These are phyloP conservation scores for Wallacemonas collosoma DNA, from an alignment of 208 protist species.

Conservation along the genomic window DNA sequence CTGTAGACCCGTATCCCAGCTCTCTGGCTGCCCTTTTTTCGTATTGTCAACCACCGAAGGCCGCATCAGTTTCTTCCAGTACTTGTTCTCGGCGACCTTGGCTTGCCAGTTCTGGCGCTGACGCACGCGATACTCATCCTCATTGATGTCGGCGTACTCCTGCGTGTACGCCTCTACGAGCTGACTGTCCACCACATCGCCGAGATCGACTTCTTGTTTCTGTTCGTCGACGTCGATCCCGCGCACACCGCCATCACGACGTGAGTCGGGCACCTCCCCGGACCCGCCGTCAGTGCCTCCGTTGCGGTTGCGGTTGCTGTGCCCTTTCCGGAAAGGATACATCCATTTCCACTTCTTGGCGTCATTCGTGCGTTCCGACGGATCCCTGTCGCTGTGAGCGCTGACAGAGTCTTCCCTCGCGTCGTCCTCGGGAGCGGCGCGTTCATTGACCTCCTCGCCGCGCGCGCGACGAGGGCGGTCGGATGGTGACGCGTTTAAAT, in stretches of 20 bases:
- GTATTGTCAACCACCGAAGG: background rate
- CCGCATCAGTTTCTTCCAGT: constrained; percentile 31
- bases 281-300: background rate
- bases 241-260: no score
- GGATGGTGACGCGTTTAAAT: background rate
- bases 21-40: background rate
- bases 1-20: constrained; percentile 13
- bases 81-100: constrained; percentile 26
- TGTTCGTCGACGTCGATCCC: background rate
- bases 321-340: no score
- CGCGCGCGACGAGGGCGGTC: background rate
- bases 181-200: background rate
- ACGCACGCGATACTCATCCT: background rate
- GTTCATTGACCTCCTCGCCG: background rate
- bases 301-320: background rate
- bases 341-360: no score
- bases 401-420: background rate
- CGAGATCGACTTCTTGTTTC: background rate
- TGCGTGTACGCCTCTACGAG: constrained; percentile 5
- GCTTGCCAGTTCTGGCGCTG: constrained; percentile 25
- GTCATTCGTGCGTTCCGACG: no score
- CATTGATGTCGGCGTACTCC: constrained; percentile 9
- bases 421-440: background rate
- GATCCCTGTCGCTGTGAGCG: no score
- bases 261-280: background rate